Conservation (phyloP, 768 basidiomycete species). For the Vararia minispora region DNA sequence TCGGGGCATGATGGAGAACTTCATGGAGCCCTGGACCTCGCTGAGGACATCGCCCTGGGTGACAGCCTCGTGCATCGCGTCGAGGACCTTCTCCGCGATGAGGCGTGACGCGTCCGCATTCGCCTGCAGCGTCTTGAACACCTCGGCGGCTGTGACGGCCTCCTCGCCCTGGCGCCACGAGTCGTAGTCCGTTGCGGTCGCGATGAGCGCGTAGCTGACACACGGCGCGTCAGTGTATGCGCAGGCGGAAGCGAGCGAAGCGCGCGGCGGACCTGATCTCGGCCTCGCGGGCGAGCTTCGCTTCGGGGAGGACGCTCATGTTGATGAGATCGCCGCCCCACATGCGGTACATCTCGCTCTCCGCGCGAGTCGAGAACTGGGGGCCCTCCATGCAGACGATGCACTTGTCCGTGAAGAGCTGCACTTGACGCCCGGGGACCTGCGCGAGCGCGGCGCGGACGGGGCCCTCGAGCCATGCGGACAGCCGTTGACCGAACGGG, state of each 20-base stretch:
- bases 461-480: slow-evolving; percentile 51
- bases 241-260: not conserved
- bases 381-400: slow-evolving; percentile 97
- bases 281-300: slow-evolving; percentile 94
- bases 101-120: slow-evolving; percentile 84
- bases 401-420: slow-evolving; percentile 72
- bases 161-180: slow-evolving; percentile 79
- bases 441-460: slow-evolving; percentile 53
- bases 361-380: slow-evolving; percentile 96
- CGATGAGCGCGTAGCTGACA: slow-evolving; percentile 81
- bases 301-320: slow-evolving; percentile 95
- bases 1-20: slow-evolving; percentile 72
- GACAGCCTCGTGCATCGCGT: slow-evolving; percentile 54
- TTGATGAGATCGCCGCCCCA: slow-evolving; percentile 95
- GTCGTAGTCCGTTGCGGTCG: slow-evolving; percentile 90
- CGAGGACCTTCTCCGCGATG: slow-evolving; percentile 59
- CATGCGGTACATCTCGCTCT: slow-evolving; percentile 85
- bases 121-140: slow-evolving; percentile 74
- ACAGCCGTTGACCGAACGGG: slow-evolving; percentile 63
- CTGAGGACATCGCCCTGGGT: slow-evolving; percentile 43
- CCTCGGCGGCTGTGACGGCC: slow-evolving; percentile 83
- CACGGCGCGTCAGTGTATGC: not conserved
- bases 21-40: slow-evolving; percentile 76
- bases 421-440: slow-evolving; percentile 46
- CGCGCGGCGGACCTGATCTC: slow-evolving; percentile 62